Base-by-base conservation (phyloP, 2,329 filamentous ascomycete genomes). In the Penicillium sp. region DNA sequence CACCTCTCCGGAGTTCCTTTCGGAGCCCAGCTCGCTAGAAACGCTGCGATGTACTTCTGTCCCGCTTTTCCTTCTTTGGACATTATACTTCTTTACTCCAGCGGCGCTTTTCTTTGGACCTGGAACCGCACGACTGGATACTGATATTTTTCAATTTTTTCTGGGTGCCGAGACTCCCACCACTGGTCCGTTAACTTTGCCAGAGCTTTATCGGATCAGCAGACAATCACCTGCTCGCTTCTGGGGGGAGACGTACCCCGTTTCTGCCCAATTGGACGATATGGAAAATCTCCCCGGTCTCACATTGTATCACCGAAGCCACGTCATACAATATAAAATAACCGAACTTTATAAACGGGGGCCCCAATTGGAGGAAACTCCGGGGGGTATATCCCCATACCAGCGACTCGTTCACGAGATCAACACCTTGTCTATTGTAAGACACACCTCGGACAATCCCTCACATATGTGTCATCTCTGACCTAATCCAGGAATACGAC, bases 21-120 rank as follows among this genome's bases (percentile, higher is more conserved):
- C 41, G 22, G 11, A 41, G 26, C 44, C 35, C 27, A 31, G 44
- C 23, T 40, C 60, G 2, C 42, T 50, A 6, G 43, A 56, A 1
- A 56, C 49, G n/a, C 55, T 68, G 7, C 57, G 56, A 12, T 51
- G 49, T 23, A 68, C 66, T 6, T 62, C 64, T 7, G 63, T 67
- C 0, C 66, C 66, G 23, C 57, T 68, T 2, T 67, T 67, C 41
- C 59, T 68, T 11, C 60, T 68, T 23, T 67, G 65, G 66, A 67
- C 65, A 0, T 29, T 68, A 4, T 68, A 68, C 37, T 66, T 67
- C 33, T 68, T 63, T 31, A 67, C 65, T 0, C 65, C 65, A 0
- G 60, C 60, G 9, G 57, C 63, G 2, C 49, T 65, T 11, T 64
- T 66, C 50, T 63, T 58, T 35, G 60, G 61, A 0, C 55, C 65